Conservation (phyloP, 1,139 yeast genomes). For the Oligophagozyma castellii region DNA sequence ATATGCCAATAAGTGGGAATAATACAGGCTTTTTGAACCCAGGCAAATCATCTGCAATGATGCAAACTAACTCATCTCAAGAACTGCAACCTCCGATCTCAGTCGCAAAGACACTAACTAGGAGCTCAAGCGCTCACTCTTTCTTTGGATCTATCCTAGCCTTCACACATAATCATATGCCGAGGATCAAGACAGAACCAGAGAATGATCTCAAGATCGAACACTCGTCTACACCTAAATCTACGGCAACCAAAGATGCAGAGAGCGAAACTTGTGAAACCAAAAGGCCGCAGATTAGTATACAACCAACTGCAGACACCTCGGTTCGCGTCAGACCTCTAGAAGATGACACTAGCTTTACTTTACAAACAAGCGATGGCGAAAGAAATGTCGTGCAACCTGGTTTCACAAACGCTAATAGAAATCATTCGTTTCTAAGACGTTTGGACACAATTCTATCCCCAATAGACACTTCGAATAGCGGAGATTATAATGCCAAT, state of each 20-base stretch:
- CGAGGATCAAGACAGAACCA: not conserved
- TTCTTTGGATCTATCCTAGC: not conserved
- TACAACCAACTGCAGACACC: not conserved
- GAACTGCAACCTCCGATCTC: too few species aligned
- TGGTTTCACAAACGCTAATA: slow-evolving; percentile 6
- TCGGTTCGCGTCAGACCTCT: not conserved
- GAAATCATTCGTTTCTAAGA: slow-evolving; percentile 23
- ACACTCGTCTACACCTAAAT: not conserved
- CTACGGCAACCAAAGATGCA: not conserved
- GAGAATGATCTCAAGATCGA: not conserved
- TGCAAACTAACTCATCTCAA: not conserved
- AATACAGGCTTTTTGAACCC: not conserved
- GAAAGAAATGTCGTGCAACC: slow-evolving; percentile 10
- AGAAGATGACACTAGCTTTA: not conserved
- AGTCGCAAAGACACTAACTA: not conserved
- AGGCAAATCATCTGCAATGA: not conserved
- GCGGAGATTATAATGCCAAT: not conserved
- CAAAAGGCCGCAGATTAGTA: not conserved
- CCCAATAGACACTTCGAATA: slow-evolving; percentile 4
- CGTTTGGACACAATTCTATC: slow-evolving; percentile 26
- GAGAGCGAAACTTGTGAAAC: not conserved
- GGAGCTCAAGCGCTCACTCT: not conserved
- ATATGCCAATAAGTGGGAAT: not conserved
- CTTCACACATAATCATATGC: not conserved
- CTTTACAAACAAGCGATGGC: not conserved